Percentiles rank a stretch among this genome's conserved stretches.
phyloP scores from a whole-genome alignment of 768 basidiomycete species.

The Kockovaella imperatae region DNA sequence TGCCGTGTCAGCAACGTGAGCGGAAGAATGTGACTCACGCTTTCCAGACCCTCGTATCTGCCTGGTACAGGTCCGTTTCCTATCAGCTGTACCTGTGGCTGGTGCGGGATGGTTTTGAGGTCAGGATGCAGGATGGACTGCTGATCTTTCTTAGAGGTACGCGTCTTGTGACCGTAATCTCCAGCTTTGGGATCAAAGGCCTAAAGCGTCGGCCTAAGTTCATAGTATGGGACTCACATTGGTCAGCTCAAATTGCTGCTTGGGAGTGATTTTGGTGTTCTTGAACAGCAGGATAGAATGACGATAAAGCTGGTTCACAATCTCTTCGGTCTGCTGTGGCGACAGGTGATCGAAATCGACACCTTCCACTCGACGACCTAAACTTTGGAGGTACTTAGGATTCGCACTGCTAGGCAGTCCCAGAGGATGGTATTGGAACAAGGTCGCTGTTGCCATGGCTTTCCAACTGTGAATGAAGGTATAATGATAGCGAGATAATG shows the following conservation, averaged over 20 bases:
- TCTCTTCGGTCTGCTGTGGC: slow-evolving; percentile 58
- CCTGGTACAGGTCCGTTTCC: slow-evolving; percentile 71
- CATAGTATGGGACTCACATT: slow-evolving; percentile 52
- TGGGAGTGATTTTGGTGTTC: slow-evolving; percentile 60
- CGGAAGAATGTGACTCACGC: slow-evolving; percentile 33
- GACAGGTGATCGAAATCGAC: slow-evolving; percentile 57
- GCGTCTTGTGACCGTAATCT: slow-evolving; percentile 79
- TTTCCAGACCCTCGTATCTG: slow-evolving; percentile 68
- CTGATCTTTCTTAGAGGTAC: slow-evolving; percentile 65
- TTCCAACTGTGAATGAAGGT: neutral
- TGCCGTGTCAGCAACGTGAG: slow-evolving; percentile 4
- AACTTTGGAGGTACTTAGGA: slow-evolving; percentile 57
- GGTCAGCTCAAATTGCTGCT: slow-evolving; percentile 75
- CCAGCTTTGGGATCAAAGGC: slow-evolving; percentile 63
- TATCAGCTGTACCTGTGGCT: slow-evolving; percentile 85
- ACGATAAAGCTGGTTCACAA: slow-evolving; percentile 50
- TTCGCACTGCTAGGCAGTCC: slow-evolving; percentile 68
- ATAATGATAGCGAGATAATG: neutral
- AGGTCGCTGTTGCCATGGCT: slow-evolving; percentile 7
- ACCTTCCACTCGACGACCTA: slow-evolving; percentile 71
- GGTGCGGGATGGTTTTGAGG: slow-evolving; percentile 79
- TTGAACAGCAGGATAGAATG: slow-evolving; percentile 69
- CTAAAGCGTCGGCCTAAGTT: slow-evolving; percentile 44
- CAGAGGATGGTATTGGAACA: slow-evolving; percentile 48
- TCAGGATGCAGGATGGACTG: slow-evolving; percentile 82